Conservation (phyloP, 2,329 filamentous ascomycete species). For the Alternaria ethzedia region DNA sequence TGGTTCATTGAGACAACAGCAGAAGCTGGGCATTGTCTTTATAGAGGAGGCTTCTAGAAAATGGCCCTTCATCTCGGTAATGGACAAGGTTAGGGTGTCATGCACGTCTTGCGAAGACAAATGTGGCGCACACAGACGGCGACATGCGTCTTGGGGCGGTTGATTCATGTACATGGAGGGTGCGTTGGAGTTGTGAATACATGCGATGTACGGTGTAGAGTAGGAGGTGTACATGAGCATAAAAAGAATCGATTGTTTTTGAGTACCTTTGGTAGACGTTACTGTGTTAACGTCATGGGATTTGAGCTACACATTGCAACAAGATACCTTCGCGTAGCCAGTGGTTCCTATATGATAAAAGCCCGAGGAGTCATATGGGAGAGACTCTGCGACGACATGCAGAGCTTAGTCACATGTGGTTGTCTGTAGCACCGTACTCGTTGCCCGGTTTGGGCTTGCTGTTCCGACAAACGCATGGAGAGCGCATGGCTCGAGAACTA, state of each 20-base stretch:
- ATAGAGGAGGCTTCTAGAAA: background rate
- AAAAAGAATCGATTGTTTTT: background rate
- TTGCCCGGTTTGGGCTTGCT: conserved; percentile 1
- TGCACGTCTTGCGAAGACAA: background rate
- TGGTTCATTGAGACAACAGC: background rate
- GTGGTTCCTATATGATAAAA: no score
- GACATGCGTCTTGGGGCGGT: background rate
- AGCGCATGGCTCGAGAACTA: background rate
- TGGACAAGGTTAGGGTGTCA: background rate
- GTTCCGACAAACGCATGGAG: background rate
- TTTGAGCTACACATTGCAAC: background rate
- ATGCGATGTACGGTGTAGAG: background rate
- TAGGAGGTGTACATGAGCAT: background rate
- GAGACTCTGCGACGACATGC: background rate
- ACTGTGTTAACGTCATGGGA: background rate
- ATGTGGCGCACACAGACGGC: background rate
- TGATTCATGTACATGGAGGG: background rate
- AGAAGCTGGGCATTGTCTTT: background rate
- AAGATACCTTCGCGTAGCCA: background rate
- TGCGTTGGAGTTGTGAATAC: background rate
- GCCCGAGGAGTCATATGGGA: background rate
- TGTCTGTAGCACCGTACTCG: background rate
- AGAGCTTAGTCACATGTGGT: background rate
- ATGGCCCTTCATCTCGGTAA: background rate
- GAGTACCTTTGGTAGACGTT: background rate